Base-by-base conservation (phyloP, 345 rosid species). In the Brassica nigra region DNA sequence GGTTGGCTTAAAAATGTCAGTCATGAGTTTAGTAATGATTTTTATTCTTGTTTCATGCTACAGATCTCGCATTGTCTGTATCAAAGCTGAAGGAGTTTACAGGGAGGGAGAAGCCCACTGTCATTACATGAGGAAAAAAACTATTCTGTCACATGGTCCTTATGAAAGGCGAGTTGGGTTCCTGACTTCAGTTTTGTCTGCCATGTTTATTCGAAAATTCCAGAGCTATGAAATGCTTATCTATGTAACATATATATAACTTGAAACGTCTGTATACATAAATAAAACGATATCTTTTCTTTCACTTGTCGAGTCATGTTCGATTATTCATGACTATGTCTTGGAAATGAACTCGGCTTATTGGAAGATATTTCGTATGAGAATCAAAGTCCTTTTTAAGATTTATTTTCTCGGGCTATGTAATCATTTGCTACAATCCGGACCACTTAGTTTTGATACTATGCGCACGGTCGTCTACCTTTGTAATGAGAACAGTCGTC, bases 41-140 rank as follows among this genome's bases (percentile, higher is more conserved):
- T 42, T 76, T 63, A 14, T 54, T n/a, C 23, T 78, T 27, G 15
- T 73, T 18, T 81, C 70, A 34, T 82, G 75, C 83, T 77, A 80
- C 86, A 95, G 98, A 93, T 84, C 83, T 91, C 83, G 98, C 97
- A 20, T 81, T 91, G 65, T 89, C 95, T 4, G 74, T 91, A 77
- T 95, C 99, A 57, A 95, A 89, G 91, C 87, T 95, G 83, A 87
- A 90, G 87, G 96, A 87, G 29, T 95, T 90, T 86, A 88, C 96
- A 12, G 95, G 93, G 68, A 89, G 96, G 88, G 96, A 93, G 87
- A 91, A 88, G 83, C 99, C 97, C 58, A 93, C 95, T n/a, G 98
- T 93, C 78, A 89, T 93, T 84, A 93, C 99, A 80, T 91, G 83
- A 87, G 73, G 37, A 47, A 12, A 8, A 28, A 29, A 39, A 11